These are phyloP conservation scores for Leccinum olivaceoglutinosum DNA, from an alignment of 1,284 basidiomycete genomes.

Conservation along the genomic window DNA sequence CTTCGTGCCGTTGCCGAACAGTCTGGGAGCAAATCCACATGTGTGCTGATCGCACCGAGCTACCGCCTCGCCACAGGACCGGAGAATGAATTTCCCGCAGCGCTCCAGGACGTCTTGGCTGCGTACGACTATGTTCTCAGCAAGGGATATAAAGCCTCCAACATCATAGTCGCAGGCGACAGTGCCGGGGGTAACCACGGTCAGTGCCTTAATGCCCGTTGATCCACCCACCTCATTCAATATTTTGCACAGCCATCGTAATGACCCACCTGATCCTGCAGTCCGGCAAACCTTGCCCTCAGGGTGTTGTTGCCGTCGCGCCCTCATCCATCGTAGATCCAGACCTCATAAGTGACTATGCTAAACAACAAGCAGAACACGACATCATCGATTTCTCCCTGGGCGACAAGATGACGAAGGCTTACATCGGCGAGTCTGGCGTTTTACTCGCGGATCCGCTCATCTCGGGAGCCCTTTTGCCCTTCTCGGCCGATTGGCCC, in stretches of 20 bases:
- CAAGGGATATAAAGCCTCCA: slow-evolving; percentile 19
- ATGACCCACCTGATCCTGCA: neutral
- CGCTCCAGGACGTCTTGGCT: slow-evolving; percentile 21
- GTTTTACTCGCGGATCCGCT: slow-evolving; percentile 15
- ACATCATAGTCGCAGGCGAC: slow-evolving; percentile 21
- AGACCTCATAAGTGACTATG: slow-evolving; percentile 1
- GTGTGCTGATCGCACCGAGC: slow-evolving; percentile 18
- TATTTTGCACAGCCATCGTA: neutral
- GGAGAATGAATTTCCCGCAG: slow-evolving; percentile 24
- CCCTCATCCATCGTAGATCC: neutral
- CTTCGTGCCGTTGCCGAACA: slow-evolving; percentile 10
- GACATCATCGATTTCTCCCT: slow-evolving; percentile 2
- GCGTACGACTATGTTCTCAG: slow-evolving; percentile 24
- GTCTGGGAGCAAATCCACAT: slow-evolving; percentile 5
- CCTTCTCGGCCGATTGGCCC: slow-evolving; percentile 19
- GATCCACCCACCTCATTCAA: too few relatives aligned
- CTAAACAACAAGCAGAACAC: neutral
- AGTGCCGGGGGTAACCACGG: slow-evolving; percentile 25
- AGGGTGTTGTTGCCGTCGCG: neutral
- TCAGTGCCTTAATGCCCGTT: slow-evolving; percentile 2
- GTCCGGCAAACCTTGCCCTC: neutral
- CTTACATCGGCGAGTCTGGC: slow-evolving; percentile 14
- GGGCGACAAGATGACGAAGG: neutral
- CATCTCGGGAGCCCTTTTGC: slow-evolving; percentile 14
- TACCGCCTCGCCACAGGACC: slow-evolving; percentile 23